These are phyloP conservation scores for Graphium sp. DNA, from an alignment of 2,329 filamentous ascomycete species.

Conservation along the genomic window DNA sequence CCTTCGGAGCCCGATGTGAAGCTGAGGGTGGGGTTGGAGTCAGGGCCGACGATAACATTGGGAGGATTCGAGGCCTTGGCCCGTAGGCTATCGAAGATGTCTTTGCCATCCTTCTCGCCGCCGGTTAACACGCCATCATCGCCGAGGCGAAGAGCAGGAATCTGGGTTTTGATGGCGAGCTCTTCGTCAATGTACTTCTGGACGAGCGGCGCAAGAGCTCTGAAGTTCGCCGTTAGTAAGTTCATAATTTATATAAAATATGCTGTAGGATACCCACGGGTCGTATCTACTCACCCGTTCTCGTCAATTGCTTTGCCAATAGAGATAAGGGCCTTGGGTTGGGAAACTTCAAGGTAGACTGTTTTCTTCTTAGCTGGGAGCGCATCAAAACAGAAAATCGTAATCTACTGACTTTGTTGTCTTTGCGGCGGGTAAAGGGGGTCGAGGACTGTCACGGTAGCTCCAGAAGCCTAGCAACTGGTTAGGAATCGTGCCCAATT, in stretches of 20 bases:
- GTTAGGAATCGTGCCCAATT: slow-evolving; percentile 22
- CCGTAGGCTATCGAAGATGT: slow-evolving; percentile 41
- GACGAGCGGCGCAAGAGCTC: slow-evolving; percentile 27
- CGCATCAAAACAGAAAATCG: too few species aligned
- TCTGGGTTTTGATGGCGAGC: slow-evolving; percentile 52
- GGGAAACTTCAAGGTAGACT: slow-evolving; percentile 64
- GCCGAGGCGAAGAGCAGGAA: slow-evolving; percentile 56
- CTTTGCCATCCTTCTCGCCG: slow-evolving; percentile 45
- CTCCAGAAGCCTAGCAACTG: slow-evolving; percentile 29
- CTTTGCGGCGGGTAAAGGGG: slow-evolving; percentile 69
- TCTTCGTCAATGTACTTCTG: slow-evolving; percentile 55
- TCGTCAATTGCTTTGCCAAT: slow-evolving; percentile 59
- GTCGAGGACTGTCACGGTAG: slow-evolving; percentile 53
- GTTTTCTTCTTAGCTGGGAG: too few species aligned
- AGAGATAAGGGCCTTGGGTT: slow-evolving; percentile 53
- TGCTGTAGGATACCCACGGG: too few species aligned
- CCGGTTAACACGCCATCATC: slow-evolving; percentile 60
- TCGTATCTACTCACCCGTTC: too few species aligned
- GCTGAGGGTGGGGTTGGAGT: slow-evolving; percentile 60
- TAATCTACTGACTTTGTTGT: too few species aligned
- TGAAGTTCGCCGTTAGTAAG: too few species aligned
- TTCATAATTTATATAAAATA: too few species aligned
- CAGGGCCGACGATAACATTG: slow-evolving; percentile 68
- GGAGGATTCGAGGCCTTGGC: slow-evolving; percentile 39
- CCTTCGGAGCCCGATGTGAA: slow-evolving; percentile 67